phyloP scores from a whole-genome alignment of 2,329 filamentous ascomycete genomes.

The Stachybotrys elegans region DNA sequence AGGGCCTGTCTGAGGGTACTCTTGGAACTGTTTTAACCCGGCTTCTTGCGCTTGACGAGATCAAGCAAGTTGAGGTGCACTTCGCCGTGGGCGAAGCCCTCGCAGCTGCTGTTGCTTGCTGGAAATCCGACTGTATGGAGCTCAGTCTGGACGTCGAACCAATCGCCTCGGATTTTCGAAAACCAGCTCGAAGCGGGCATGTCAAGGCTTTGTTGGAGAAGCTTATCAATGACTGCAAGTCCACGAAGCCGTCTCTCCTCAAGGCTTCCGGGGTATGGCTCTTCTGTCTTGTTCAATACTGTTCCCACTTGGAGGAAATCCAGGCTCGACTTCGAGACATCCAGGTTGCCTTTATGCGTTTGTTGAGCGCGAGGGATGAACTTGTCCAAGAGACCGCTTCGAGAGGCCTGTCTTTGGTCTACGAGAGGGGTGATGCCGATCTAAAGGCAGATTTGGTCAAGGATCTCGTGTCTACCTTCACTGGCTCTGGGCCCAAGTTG shows the following conservation, averaged over 20 bases:
- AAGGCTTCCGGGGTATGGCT: constrained; percentile 96
- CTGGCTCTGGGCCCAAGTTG: constrained; percentile 66
- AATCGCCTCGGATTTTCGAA: constrained; percentile 25
- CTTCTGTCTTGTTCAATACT: constrained; percentile 85
- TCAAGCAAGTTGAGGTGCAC: constrained; percentile 80
- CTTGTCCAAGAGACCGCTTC: constrained; percentile 95
- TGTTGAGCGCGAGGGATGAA: constrained; percentile 84
- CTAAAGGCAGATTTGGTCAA: constrained; percentile 79
- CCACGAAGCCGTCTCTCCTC: constrained; percentile 81
- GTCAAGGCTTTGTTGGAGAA: constrained; percentile 61
- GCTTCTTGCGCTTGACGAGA: constrained; percentile 74
- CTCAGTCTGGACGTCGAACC: constrained; percentile 71
- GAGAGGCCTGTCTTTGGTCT: constrained; percentile 83
- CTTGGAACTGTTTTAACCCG: constrained; percentile 57
- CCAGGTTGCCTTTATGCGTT: constrained; percentile 81
- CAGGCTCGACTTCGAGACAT: constrained; percentile 71
- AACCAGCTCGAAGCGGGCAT: constrained; percentile 33
- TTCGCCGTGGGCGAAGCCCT: constrained; percentile 89
- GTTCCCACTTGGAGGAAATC: constrained; percentile 70
- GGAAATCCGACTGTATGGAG: constrained; percentile 75
- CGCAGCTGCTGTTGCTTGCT: constrained; percentile 70
- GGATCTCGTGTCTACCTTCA: constrained; percentile 86
- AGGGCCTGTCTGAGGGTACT: constrained; percentile 28
- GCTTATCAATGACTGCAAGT: constrained; percentile 70
- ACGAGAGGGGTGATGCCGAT: constrained; percentile 80